Percentiles rank a stretch among this genome's conserved stretches.
phyloP scores from a whole-genome alignment of 176 grass and related monocot species.

The Carex kokanica region DNA sequence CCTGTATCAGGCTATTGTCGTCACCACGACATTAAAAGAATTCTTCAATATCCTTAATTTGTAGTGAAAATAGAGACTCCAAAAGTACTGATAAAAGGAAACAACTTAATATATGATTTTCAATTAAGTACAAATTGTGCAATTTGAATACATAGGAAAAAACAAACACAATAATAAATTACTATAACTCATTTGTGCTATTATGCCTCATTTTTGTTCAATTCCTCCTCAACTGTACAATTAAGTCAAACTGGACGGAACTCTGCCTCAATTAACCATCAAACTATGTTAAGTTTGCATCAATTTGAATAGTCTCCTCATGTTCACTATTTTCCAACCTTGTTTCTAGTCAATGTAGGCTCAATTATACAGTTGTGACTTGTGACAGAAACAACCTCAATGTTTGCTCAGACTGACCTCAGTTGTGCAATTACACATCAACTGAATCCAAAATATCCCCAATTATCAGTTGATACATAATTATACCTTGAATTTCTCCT shows the following conservation, averaged over 20 bases:
- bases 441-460: neutral
- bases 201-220: neutral
- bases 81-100: neutral
- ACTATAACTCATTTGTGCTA: neutral
- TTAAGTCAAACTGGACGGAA: neutral
- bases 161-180: neutral
- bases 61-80: neutral
- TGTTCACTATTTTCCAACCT: neutral
- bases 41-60: neutral
- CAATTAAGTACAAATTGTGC: neutral
- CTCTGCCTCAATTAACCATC: neutral
- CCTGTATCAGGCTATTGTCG: neutral
- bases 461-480: conserved; percentile 10
- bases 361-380: neutral
- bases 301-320: neutral
- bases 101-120: neutral
- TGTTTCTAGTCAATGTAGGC: neutral
- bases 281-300: neutral
- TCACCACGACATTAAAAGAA: neutral
- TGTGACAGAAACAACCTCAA: neutral
- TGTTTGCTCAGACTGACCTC: neutral
- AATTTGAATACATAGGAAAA: neutral
- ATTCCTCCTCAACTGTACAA: neutral
- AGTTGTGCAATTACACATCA: neutral
- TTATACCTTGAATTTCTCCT: neutral